Evolutionary conservation across 164 flowering plant species (phyloP).

Genomic region (Nymphaea thermarum): DNA sequence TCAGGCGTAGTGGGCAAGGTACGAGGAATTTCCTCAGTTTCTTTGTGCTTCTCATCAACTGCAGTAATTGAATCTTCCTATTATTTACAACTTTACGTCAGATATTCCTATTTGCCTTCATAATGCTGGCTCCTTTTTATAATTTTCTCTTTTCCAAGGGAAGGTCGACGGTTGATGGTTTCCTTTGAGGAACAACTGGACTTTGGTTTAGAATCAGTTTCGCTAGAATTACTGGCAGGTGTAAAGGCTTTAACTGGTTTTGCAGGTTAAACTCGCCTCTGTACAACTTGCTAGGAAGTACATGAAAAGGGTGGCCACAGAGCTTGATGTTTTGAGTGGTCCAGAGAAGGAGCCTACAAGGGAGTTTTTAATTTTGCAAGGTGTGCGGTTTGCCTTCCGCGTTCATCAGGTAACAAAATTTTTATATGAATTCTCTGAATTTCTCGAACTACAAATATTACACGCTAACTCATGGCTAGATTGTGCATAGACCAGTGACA

Average conservation of each 20-base stretch:
- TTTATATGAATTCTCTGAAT: not conserved
- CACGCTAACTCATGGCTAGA: too few relatives aligned
- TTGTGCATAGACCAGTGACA: too few relatives aligned
- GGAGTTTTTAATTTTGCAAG: conserved; percentile 84
- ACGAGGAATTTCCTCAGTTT: conserved; percentile 7
- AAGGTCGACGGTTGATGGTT: not conserved
- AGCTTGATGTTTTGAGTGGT: conserved; percentile 67
- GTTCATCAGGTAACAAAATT: conserved; percentile 73
- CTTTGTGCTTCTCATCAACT: not conserved
- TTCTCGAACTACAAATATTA: not conserved
- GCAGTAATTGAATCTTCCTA: not conserved
- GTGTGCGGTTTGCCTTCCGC: conserved; percentile 96
- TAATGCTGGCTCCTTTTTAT: too few relatives aligned
- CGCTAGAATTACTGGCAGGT: not conserved
- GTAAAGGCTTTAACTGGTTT: not conserved
- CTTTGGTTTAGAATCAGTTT: not conserved
- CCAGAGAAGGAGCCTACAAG: conserved; percentile 85
- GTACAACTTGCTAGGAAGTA: conserved; percentile 87
- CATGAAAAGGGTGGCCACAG: conserved; percentile 88
- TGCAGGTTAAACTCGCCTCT: conserved; percentile 92
- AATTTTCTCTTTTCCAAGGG: too few relatives aligned
- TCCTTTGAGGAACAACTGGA: not conserved
- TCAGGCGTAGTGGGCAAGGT: conserved; percentile 95
- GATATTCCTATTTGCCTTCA: not conserved
- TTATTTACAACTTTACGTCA: not conserved